A percentile compares a stretch with the other conserved stretches of the same genome.
These are phyloP conservation scores for Metschnikowia santaceciliae DNA, from an alignment of 805 yeast species.

Conservation along the genomic window DNA sequence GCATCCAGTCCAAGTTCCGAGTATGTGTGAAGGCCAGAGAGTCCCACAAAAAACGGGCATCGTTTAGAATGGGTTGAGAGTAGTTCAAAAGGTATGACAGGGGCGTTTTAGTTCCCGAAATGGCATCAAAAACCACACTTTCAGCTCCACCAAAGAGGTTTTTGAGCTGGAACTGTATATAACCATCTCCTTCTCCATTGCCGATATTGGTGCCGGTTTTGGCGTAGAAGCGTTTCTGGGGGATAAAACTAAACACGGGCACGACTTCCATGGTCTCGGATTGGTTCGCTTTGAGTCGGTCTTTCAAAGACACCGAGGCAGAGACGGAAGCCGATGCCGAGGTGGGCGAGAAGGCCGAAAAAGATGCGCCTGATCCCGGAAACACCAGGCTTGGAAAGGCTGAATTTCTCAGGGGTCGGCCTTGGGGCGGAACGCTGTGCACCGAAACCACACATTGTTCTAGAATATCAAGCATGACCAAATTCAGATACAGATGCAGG, in stretches of 20 bases:
- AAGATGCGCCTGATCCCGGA: too few relatives aligned
- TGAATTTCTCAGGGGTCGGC: neutral
- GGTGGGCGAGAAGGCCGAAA: too few relatives aligned
- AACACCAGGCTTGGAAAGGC: too few relatives aligned
- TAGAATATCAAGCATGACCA: conserved; percentile 41
- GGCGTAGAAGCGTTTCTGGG: conserved; percentile 69
- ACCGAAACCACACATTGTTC: conserved; percentile 37
- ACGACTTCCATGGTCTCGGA: conserved; percentile 21
- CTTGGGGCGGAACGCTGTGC: conserved; percentile 17
- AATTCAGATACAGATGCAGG: conserved; percentile 42
- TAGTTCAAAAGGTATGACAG: conserved; percentile 48
- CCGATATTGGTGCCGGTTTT: conserved; percentile 95
- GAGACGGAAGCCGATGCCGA: too few relatives aligned
- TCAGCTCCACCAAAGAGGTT: conserved; percentile 60
- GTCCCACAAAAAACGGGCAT: conserved; percentile 38
- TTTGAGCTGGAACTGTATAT: conserved; percentile 62
- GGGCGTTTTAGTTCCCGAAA: conserved; percentile 47
- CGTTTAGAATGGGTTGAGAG: conserved; percentile 43
- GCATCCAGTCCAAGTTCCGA: conserved; percentile 46
- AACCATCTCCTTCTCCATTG: conserved; percentile 96
- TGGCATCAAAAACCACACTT: conserved; percentile 46
- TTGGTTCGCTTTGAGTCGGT: neutral
- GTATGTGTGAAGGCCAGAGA: conserved; percentile 40
- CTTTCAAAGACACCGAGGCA: neutral
- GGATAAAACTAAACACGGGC: conserved; percentile 40